These are phyloP conservation scores for Eucalyptus erythrocorys DNA, from an alignment of 345 rosid genomes.

Conservation along the genomic window DNA sequence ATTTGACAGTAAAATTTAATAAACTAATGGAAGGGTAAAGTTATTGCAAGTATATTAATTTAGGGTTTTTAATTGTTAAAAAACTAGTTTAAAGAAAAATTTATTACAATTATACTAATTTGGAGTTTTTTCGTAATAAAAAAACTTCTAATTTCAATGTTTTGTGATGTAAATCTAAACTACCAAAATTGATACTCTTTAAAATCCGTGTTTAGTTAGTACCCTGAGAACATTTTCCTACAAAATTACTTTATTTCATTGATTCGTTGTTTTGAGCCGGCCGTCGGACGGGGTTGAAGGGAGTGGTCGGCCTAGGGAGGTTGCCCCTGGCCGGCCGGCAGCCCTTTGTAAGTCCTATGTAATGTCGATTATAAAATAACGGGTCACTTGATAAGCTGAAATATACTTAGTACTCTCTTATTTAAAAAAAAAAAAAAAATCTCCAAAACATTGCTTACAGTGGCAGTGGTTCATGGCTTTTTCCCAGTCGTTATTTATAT, in stretches of 20 bases:
- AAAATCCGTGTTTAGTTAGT: background rate
- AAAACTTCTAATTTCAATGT: background rate
- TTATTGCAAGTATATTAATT: too few relatives aligned
- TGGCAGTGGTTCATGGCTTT: background rate
- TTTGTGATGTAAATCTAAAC: background rate
- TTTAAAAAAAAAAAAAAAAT: background rate
- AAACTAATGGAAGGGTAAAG: fast-evolving
- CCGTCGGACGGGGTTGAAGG: background rate
- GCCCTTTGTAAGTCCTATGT: background rate
- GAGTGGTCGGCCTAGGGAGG: too few relatives aligned
- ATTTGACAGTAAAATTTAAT: too few relatives aligned
- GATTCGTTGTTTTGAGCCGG: background rate
- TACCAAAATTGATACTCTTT: background rate
- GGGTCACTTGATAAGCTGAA: background rate
- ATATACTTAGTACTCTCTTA: background rate
- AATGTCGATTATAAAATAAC: background rate
- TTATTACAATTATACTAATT: fast-evolving
- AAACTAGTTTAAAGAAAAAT: too few relatives aligned
- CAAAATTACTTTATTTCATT: background rate
- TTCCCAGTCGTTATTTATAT: background rate
- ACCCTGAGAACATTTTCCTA: fast-evolving
- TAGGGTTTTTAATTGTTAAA: fast-evolving
- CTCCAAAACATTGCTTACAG: background rate
- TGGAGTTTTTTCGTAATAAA: background rate
- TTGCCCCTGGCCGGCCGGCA: too few relatives aligned